phyloP scores from a whole-genome alignment of 2,329 filamentous ascomycete genomes.

The Fusarium siculi region DNA sequence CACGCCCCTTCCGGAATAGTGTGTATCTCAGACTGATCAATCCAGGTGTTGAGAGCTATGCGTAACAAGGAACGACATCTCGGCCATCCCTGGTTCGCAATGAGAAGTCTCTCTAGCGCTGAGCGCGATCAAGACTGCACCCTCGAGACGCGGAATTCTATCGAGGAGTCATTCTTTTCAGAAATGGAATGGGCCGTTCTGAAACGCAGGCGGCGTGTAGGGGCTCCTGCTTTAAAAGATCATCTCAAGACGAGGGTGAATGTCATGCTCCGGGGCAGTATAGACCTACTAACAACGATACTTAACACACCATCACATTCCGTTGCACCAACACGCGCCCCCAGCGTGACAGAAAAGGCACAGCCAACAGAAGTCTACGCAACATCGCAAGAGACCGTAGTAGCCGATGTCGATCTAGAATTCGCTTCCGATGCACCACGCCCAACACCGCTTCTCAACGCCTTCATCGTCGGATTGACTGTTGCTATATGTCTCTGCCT shows the following conservation, averaged over 20 bases:
- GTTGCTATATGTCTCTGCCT: not conserved
- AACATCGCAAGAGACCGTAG: not conserved
- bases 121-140: not conserved
- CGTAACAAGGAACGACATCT: not conserved
- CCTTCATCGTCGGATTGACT: not conserved
- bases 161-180: not conserved
- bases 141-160: not conserved
- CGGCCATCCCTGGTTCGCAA: not conserved
- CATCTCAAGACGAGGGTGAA: not conserved
- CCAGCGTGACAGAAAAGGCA: not conserved
- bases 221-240: fast-evolving
- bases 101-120: not conserved
- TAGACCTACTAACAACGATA: not conserved
- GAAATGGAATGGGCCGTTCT: not conserved
- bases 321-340: not conserved
- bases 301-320: not conserved
- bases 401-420: not conserved
- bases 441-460: not conserved
- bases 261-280: not conserved
- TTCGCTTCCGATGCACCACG: not conserved
- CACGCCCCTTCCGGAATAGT: fast-evolving
- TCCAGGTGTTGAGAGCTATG: not conserved
- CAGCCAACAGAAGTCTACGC: not conserved
- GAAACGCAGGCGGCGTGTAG: not conserved
- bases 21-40: fast-evolving